These are phyloP conservation scores for Hanseniaspora meyeri DNA, from an alignment of 805 yeast genomes.

Conservation along the genomic window DNA sequence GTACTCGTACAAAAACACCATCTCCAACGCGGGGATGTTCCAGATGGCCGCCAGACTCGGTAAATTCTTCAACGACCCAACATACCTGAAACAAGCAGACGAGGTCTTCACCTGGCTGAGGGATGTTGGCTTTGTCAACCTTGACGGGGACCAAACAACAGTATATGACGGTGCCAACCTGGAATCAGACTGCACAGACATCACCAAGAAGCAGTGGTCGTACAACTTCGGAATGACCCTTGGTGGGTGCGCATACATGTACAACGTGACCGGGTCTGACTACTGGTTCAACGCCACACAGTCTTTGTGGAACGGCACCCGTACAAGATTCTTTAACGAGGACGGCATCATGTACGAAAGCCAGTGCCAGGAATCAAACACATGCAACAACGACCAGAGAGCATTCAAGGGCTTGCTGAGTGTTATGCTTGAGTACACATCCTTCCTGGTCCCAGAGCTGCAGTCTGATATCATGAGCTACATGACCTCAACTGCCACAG, in stretches of 20 bases:
- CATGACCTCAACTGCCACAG: constrained; percentile 42
- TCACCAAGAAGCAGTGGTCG: constrained; percentile 55
- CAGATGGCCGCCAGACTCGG: constrained; percentile 79
- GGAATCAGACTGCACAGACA: constrained; percentile 44
- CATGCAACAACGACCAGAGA: constrained; percentile 66
- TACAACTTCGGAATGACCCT: constrained; percentile 68
- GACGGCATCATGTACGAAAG: constrained; percentile 46
- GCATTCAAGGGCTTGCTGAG: constrained; percentile 61
- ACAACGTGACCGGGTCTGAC: constrained; percentile 47
- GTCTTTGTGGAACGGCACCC: constrained; percentile 36
- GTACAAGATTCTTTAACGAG: constrained; percentile 36
- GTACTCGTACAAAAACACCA: constrained; percentile 81
- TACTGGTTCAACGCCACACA: constrained; percentile 40
- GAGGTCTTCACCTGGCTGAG: constrained; percentile 71
- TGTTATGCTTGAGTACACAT: constrained; percentile 48
- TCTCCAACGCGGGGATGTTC: constrained; percentile 82
- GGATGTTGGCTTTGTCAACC: constrained; percentile 36
- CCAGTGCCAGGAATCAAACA: constrained; percentile 40
- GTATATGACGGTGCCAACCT: constrained; percentile 58
- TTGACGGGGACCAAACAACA: constrained; percentile 25
- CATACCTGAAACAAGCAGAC: constrained; percentile 66
- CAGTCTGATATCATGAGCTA: constrained; percentile 32
- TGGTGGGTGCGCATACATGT: constrained; percentile 63
- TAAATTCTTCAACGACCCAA: constrained; percentile 60
- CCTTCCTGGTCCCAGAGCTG: constrained; percentile 40